Evolutionary conservation across 805 yeast species (phyloP).

Genomic region (Saccharomyces cerevisiae): DNA sequence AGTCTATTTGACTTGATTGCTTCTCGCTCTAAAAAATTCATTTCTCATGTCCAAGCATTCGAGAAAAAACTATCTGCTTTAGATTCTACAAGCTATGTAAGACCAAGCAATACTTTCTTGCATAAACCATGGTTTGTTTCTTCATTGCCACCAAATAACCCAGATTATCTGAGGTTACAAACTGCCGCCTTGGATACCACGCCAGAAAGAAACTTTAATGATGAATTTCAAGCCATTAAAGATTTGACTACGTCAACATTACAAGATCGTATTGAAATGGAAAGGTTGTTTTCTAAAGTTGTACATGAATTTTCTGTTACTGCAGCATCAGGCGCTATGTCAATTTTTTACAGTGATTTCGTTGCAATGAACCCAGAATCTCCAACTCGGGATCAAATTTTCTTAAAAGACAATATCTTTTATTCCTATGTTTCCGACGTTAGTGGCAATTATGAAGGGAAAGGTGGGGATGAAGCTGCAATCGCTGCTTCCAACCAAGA

Average conservation of each 20-base stretch:
- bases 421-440: constrained; percentile 67
- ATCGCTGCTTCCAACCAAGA: constrained; percentile 75
- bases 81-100: constrained; percentile 47
- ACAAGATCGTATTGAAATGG: constrained; percentile 65
- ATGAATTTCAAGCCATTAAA: constrained; percentile 74
- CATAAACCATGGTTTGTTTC: constrained; percentile 67
- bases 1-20: constrained; percentile 54
- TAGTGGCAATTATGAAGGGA: constrained; percentile 47
- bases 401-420: constrained; percentile 73
- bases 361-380: constrained; percentile 77
- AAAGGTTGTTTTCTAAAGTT: constrained; percentile 61
- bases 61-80: constrained; percentile 36
- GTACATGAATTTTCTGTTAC: constrained; percentile 67
- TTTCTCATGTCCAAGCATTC: constrained; percentile 44
- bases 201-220: constrained; percentile 72
- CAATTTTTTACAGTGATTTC: constrained; percentile 65
- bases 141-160: constrained; percentile 25
- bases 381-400: constrained; percentile 52
- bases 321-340: constrained; percentile 73
- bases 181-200: constrained; percentile 28
- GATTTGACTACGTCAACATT: constrained; percentile 57
- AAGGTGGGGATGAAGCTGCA: constrained; percentile 83
- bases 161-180: constrained; percentile 60
- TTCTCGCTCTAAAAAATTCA: constrained; percentile 57
- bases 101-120: constrained; percentile 54